Base-by-base conservation (phyloP, 495 filamentous ascomycete genomes). In the Hypomontagnella monticulosa region DNA sequence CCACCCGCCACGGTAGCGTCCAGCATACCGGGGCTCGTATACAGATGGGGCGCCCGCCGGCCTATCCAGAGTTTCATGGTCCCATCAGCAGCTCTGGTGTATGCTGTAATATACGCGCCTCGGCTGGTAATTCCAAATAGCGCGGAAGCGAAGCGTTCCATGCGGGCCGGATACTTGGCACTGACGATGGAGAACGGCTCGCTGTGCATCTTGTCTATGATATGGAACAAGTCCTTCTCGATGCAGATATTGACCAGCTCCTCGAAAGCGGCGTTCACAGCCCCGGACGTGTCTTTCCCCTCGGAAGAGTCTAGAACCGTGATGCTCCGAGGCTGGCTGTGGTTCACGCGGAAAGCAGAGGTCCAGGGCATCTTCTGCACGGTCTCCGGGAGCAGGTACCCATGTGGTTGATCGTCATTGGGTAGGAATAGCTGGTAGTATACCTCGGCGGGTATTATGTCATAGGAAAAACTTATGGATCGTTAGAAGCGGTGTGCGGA, bases 1-100 rank as follows among this genome's bases (percentile, higher is more conserved):
- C 84, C 84, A 6, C 85, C 85, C 4, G 82, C 86, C 0, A 87
- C 86, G 0, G 84, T 81, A 1, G 66, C 76, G 69, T 88, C 85
- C 4, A 89, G 79, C 77, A 78, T 79, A 4, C 76, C 75, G 1
- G 84, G 83, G 50, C 80, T 86, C 0, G 81, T 85, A 42, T 78
- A 78, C 42, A 84, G 76, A 15, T 75, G 70, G 9, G 66, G 53
- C 12, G 79, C 72, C 4, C 87, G 75, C 4, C 79, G 69, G 2
- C 80, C 73, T 16, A 88, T 77, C 85, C 86, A 89, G 38, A 87
- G 63, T 30, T 74, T 78, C 44, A 81, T 56, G 1, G 57, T 49
- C 0, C 61, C 69, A 10, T 68, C 71, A 18, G 12, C 32, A 16
- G 30, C 56, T 66, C 14, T 71, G 46, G 40, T 72, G 59, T 84